Evolutionary conservation across 441 rosid species (phyloP).

Genomic region (Syzygium malaccense): DNA sequence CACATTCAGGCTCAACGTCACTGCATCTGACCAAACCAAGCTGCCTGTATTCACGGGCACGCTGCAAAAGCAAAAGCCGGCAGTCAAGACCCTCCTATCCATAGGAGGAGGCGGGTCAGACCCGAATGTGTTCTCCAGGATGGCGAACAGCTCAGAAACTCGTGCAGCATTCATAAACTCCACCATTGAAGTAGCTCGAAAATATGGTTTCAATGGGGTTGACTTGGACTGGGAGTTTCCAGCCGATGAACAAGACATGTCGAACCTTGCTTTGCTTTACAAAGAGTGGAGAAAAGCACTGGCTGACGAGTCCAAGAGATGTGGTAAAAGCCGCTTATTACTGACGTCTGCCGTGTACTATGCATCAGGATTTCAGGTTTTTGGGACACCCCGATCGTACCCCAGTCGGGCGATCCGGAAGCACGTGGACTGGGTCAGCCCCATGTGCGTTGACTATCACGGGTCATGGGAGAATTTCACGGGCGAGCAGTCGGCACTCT

Average conservation of each 20-base stretch:
- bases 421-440: slow-evolving; percentile 33
- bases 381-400: slow-evolving; percentile 18
- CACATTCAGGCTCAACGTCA: slow-evolving; percentile 23
- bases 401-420: slow-evolving; percentile 19
- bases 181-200: slow-evolving; percentile 34
- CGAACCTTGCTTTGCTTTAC: slow-evolving; percentile 19
- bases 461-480: slow-evolving; percentile 37
- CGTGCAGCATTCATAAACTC: slow-evolving; percentile 39
- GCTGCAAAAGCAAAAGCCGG: slow-evolving; percentile 12
- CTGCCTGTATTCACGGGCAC: slow-evolving; percentile 17
- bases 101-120: slow-evolving; percentile 28
- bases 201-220: slow-evolving; percentile 34
- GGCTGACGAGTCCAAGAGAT: slow-evolving; percentile 14
- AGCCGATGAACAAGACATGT: slow-evolving; percentile 27
- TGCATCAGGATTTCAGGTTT: slow-evolving; percentile 7
- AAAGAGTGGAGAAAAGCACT: slow-evolving; percentile 26
- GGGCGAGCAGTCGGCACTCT: slow-evolving; percentile 24
- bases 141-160: slow-evolving; percentile 7
- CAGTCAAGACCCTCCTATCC: slow-evolving; percentile 28
- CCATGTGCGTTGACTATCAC: slow-evolving; percentile 42
- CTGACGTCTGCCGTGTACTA: slow-evolving; percentile 40
- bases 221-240: slow-evolving; percentile 61
- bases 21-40: slow-evolving; percentile 16
- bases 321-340: slow-evolving; percentile 17
- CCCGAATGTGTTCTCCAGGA: slow-evolving; percentile 17